These are phyloP conservation scores for Persicaria tinctoria DNA, from an alignment of 148 eudicot species.

Conservation along the genomic window DNA sequence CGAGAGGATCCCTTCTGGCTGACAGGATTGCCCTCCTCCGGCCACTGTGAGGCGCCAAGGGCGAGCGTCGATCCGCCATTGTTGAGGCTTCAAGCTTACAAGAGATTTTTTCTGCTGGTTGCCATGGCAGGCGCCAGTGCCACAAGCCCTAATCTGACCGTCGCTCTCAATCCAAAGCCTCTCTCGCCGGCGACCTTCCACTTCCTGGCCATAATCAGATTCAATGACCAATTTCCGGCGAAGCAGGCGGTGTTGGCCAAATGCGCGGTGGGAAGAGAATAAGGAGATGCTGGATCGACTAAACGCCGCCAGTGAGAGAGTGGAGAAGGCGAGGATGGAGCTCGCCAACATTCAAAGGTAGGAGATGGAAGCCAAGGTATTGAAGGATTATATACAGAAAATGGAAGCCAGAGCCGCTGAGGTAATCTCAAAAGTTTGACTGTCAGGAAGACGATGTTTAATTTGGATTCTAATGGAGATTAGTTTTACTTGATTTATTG, in stretches of 20 bases:
- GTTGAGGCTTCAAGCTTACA: background rate
- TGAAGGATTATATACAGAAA: conserved; percentile 48
- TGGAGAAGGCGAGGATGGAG: conserved; percentile 59
- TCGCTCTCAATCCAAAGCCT: conserved; percentile 16
- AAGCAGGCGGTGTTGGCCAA: conserved; percentile 15
- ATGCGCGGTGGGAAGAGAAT: conserved; percentile 60
- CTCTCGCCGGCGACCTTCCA: background rate
- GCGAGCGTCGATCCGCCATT: no score
- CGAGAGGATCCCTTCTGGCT: no score
- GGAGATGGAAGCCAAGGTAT: conserved; percentile 50
- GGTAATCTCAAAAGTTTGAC: conserved; percentile 24
- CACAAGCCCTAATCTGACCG: conserved; percentile 12
- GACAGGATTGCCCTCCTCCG: no score
- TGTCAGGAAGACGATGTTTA: background rate
- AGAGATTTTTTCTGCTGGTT: background rate
- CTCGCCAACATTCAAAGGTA: conserved; percentile 66
- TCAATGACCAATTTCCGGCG: background rate
- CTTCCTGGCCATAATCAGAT: background rate
- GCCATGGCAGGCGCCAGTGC: conserved; percentile 1
- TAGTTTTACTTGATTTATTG: background rate
- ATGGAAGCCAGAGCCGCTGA: conserved; percentile 66
- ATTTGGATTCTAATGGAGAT: background rate
- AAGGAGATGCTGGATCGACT: conserved; percentile 58
- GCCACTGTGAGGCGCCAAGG: no score
- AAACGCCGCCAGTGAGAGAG: conserved; percentile 61